These are phyloP conservation scores for Colletotrichum aenigma DNA, from an alignment of 2,329 filamentous ascomycete genomes.

Conservation along the genomic window DNA sequence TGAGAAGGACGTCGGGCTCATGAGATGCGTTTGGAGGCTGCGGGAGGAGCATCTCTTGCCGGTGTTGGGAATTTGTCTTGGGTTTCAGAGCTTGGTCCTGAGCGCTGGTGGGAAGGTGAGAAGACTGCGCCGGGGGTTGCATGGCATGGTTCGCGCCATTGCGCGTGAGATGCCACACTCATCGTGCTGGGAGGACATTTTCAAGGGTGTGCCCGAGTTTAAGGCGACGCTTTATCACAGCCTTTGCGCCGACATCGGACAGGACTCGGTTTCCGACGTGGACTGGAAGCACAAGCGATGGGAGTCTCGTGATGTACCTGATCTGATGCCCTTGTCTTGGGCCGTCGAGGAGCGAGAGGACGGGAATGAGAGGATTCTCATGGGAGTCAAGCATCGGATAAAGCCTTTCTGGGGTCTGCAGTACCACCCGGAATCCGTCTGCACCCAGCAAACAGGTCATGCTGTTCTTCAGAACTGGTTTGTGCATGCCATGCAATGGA, in stretches of 20 bases:
- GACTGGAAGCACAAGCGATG: constrained; percentile 45
- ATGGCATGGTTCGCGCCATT: constrained; percentile 79
- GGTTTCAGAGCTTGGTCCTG: constrained; percentile 81
- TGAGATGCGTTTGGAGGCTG: constrained; percentile 76
- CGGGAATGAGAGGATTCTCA: constrained; percentile 63
- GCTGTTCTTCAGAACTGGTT: constrained; percentile 79
- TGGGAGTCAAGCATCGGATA: constrained; percentile 71
- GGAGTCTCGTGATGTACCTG: constrained; percentile 36
- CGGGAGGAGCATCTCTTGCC: constrained; percentile 66
- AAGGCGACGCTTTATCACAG: constrained; percentile 80
- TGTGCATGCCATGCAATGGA: constrained; percentile 66
- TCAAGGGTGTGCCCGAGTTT: constrained; percentile 63
- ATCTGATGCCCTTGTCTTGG: constrained; percentile 68
- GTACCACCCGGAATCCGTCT: constrained; percentile 89
- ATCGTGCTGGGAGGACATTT: constrained; percentile 59
- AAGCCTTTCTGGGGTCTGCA: constrained; percentile 88
- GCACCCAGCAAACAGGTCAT: constrained; percentile 72
- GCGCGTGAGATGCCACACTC: constrained; percentile 47
- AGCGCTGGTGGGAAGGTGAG: constrained; percentile 71
- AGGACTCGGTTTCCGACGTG: constrained; percentile 39
- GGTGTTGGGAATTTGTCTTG: constrained; percentile 86
- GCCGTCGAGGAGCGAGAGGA: constrained; percentile 48
- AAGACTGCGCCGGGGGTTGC: constrained; percentile 73
- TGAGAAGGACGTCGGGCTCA: constrained; percentile 80
- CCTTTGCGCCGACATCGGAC: constrained; percentile 59